These are phyloP conservation scores for Podaxis rugospora DNA, from an alignment of 768 basidiomycete species.

Conservation along the genomic window DNA sequence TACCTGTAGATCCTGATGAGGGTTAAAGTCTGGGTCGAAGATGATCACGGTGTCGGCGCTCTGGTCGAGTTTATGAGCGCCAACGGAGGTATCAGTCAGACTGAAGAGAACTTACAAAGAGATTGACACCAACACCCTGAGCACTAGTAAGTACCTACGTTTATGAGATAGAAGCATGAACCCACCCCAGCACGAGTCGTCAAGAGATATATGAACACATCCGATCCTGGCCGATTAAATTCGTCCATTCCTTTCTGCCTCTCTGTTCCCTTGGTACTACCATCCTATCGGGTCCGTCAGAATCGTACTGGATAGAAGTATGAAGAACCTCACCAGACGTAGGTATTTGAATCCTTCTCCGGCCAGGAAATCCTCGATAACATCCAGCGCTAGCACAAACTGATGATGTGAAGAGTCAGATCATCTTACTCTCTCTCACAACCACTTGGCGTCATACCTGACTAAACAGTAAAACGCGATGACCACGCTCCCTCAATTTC, in stretches of 20 bases:
- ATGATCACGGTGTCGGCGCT: conserved; percentile 93
- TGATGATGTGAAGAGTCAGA: conserved; percentile 25
- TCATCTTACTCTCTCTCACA: not conserved
- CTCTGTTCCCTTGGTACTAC: conserved; percentile 77
- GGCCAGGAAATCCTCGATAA: conserved; percentile 82
- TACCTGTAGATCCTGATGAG: conserved; percentile 95
- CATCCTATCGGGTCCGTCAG: conserved; percentile 55
- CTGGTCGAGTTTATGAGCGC: conserved; percentile 34
- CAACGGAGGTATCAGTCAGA: not conserved
- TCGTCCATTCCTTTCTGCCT: conserved; percentile 94
- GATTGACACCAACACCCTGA: conserved; percentile 86
- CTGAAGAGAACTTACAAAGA: conserved; percentile 35
- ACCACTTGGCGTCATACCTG: conserved; percentile 50
- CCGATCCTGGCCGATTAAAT: conserved; percentile 85
- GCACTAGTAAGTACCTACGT: not conserved
- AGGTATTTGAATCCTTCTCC: conserved; percentile 81
- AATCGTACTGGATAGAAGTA: not conserved
- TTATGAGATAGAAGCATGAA: not conserved
- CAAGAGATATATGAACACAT: conserved; percentile 86
- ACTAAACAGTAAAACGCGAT: conserved; percentile 88
- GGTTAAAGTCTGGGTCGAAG: conserved; percentile 97
- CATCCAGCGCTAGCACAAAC: conserved; percentile 85
- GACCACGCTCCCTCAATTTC: conserved; percentile 78
- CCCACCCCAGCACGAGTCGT: conserved; percentile 83
- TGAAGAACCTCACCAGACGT: conserved; percentile 52